A percentile compares a stretch with the other conserved stretches of the same genome.
Conservation (phyloP, 2,329 filamentous ascomycete species). For the Ophiostoma ulmi region DNA sequence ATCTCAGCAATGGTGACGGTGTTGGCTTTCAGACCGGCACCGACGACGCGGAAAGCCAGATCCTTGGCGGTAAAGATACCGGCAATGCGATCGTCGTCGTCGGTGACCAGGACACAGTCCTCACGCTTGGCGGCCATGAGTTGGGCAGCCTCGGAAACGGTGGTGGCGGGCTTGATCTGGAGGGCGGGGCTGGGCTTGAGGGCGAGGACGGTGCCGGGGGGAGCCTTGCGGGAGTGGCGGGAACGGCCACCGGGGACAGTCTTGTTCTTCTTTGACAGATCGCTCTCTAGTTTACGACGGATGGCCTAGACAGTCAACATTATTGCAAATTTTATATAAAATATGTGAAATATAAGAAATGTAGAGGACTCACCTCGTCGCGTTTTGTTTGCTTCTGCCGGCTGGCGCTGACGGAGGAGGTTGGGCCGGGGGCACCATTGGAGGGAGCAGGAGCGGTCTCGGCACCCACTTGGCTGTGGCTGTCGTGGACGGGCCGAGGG, state of each 20-base stretch:
- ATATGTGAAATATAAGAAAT: conserved; percentile 23
- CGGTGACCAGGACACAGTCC: conserved; percentile 94
- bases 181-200: conserved; percentile 92
- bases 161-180: conserved; percentile 93
- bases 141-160: conserved; percentile 92
- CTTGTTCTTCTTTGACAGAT: conserved; percentile 96
- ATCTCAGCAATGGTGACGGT: conserved; percentile 94
- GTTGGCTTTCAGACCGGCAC: conserved; percentile 79
- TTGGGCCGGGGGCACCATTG: conserved; percentile 45
- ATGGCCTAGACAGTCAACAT: conserved; percentile 63
- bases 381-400: conserved; percentile 94
- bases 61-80: conserved; percentile 99
- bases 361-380: conserved; percentile 73
- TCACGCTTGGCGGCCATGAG: conserved; percentile 98
- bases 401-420: conserved; percentile 80
- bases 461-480: conserved; percentile 24
- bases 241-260: conserved; percentile 69
- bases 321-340: conserved; percentile 29
- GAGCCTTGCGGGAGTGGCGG: conserved; percentile 83
- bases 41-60: conserved; percentile 93
- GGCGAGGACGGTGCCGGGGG: conserved; percentile 90
- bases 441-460: conserved; percentile 10
- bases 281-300: conserved; percentile 90
- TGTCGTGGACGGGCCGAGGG: conserved; percentile 66
- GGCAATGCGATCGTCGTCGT: conserved; percentile 95